These are phyloP conservation scores for Thuja plicata DNA, from an alignment of 83 land plant genomes.

Conservation along the genomic window DNA sequence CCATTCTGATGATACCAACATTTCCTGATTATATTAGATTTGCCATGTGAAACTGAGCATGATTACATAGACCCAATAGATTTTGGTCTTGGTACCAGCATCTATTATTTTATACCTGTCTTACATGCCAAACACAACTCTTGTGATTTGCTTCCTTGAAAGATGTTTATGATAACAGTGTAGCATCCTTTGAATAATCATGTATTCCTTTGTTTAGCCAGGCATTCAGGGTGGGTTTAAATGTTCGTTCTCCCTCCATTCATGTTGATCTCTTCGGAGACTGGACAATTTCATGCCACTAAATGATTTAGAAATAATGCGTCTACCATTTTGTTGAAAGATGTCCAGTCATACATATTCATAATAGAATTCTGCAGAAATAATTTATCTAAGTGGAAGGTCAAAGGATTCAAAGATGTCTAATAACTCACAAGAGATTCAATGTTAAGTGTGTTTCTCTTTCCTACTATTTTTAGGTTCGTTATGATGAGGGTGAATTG, in stretches of 20 bases:
- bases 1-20: background rate
- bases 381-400: background rate
- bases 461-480: slow-evolving; percentile 10
- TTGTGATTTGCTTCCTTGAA: background rate
- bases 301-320: background rate
- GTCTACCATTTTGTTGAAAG: background rate
- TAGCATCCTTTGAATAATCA: background rate
- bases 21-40: background rate
- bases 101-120: background rate
- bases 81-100: background rate
- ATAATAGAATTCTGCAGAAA: background rate
- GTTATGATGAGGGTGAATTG: slow-evolving; percentile 7
- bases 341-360: background rate
- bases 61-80: background rate
- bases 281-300: background rate
- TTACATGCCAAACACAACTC: background rate
- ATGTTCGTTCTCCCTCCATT: background rate
- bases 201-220: background rate
- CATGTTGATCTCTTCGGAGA: background rate
- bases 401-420: slow-evolving; percentile 2
- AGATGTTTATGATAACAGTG: background rate
- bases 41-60: background rate
- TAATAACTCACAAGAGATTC: background rate
- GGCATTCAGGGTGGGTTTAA: background rate
- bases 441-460: background rate